These are phyloP conservation scores for Colletotrichum neosansevieriae DNA, from an alignment of 2,329 filamentous ascomycete genomes.

Conservation along the genomic window DNA sequence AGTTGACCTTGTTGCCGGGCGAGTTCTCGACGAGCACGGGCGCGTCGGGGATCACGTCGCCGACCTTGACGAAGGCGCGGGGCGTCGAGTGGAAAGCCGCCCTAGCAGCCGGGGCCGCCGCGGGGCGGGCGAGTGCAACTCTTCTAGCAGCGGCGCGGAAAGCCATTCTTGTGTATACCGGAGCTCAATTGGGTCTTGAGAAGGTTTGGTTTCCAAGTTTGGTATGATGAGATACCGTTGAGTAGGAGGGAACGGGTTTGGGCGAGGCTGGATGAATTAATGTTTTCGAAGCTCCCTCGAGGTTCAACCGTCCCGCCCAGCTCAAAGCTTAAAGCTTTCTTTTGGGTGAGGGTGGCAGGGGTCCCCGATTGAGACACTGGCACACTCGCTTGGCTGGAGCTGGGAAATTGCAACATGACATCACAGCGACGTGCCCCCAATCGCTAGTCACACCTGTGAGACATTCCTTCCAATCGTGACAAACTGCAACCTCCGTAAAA, in stretches of 20 bases:
- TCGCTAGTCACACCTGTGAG: slow-evolving; percentile 10
- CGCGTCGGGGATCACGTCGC: slow-evolving; percentile 82
- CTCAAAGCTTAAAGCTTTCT: slow-evolving; percentile 29
- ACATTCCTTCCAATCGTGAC: slow-evolving; percentile 12
- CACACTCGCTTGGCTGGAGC: slow-evolving; percentile 17
- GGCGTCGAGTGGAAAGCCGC: slow-evolving; percentile 73
- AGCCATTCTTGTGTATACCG: slow-evolving; percentile 46
- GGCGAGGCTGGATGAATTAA: slow-evolving; percentile 6
- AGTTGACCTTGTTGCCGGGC: slow-evolving; percentile 92
- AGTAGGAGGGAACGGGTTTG: neutral
- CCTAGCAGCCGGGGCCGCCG: slow-evolving; percentile 45
- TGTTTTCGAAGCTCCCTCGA: slow-evolving; percentile 16
- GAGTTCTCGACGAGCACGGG: slow-evolving; percentile 85
- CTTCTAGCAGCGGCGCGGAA: slow-evolving; percentile 53
- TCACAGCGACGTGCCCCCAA: slow-evolving; percentile 28
- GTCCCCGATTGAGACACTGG: slow-evolving; percentile 33
- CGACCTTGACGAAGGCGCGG: slow-evolving; percentile 76
- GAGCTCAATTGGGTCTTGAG: slow-evolving; percentile 2
- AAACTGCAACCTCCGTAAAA: neutral
- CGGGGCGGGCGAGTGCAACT: slow-evolving; percentile 48
- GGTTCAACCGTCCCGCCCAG: neutral
- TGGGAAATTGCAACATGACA: slow-evolving; percentile 36
- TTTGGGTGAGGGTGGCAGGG: slow-evolving; percentile 3
- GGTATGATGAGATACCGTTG: neutral
- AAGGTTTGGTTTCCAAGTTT: neutral